Evolutionary conservation across 73 alveolate genomes (phyloP), one percentile per base, ranked within the genome.

Genomic region (Paramecium primaurelia): DNA sequence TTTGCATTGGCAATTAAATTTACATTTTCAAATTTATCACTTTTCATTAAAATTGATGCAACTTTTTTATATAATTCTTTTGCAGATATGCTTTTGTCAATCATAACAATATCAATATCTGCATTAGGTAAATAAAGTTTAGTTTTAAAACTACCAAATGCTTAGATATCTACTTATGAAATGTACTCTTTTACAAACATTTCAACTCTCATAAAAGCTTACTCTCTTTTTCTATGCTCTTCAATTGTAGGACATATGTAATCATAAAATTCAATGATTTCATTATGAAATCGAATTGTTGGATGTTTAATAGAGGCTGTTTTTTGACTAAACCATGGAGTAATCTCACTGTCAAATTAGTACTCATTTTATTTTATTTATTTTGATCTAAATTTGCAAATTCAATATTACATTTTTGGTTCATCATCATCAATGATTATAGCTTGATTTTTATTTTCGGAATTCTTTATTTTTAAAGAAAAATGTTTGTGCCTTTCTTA

Each of bases 131-230:
- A 88, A 51, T 97, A 96, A 59, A 98, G 94, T 88, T 97, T 98
- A 1, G 99, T 94, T 16, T 96, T 98, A 83, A 94, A 97, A 16
- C 99, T 97, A 38, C 99, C 99, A 86, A 97, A 98, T 60, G 98
- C 95, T 32, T 90, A 75, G 47, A 98, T 96, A 58, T 86, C 92
- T 71, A 88, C 92, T 38, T 85, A 86, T 47, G 92, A 97, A 92
- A 59, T 92, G 58, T 58, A 71, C 42, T 84, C 92, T 22, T 58
- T 37, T 10, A 94, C 26, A 40, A 77, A 54, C 32, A 4, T 92
- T 92, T 80, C 84, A 20, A 94, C 93, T 64, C 96, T 91, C 18
- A 80, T 84, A 58, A 95, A 95, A 6, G 97, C 96, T 18, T 95
- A 44, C 87, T 86, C 92, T 59, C 99, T 40, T 22, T 77, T 77